Base-by-base conservation (phyloP, 208 protist species). In the Trypanosoma boissoni region DNA sequence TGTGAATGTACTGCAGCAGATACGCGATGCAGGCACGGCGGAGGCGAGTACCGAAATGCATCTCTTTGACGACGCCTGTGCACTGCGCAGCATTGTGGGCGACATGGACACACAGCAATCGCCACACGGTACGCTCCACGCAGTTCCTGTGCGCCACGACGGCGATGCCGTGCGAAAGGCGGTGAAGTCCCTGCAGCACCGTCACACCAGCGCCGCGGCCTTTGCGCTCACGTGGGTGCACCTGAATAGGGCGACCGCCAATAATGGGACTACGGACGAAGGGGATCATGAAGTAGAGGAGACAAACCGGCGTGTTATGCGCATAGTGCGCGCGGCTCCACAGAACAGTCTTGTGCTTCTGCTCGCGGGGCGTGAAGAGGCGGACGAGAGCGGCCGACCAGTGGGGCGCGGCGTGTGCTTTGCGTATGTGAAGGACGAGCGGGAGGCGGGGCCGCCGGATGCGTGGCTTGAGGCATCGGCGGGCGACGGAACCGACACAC, bases 341-440 rank as follows among this genome's bases (percentile, higher is more conserved):
- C 74, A 94, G 18, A 79, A 88, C 28, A 89, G 80, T 9, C 60
- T 94, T 27, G 64, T 94, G 7, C 3, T 88, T 26, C 53, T 94
- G 16, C 10, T 94, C 9, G 61, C 68, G 8, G 81, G 61, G 0
- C 72, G 66, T 49, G 10, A 32, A 6, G 12, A 12, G 20, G 9
- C 18, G 43, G 45, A 20, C 20, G 37, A 31, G n/a, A 18, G 16
- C 12, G 39, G 29, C 20, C 16, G n/a, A 14, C 42, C 8, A 37
- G 26, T 12, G 49, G 58, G 1, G 72, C 72, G 10, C 80, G 87
- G 87, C 6, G 70, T 75, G 1, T 79, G 71, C 39, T 94, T 94
- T 63, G 77, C 68, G 2, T 91, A 91, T 37, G 67, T 94, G 43
- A 94, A 94, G 68, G 87, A 94, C 46, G 59, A 67, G 26, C 72